Evolutionary conservation across 2,329 filamentous ascomycete genomes (phyloP).

Genomic region (Xylariales sp.): DNA sequence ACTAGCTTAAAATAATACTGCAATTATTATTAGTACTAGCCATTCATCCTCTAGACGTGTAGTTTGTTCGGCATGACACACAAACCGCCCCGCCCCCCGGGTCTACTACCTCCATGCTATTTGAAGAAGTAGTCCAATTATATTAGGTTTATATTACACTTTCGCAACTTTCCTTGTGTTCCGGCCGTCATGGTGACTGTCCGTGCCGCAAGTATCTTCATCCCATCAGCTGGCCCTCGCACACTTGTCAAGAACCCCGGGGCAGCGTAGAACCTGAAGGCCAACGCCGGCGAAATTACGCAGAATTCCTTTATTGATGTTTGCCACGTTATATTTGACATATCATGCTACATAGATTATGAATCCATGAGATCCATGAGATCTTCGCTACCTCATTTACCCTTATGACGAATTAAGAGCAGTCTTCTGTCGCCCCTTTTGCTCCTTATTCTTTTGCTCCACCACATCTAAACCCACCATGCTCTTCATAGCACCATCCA

Average conservation of each 20-base stretch:
- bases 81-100: conserved; percentile 49
- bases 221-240: conserved; percentile 44
- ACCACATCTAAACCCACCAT: conserved; percentile 10
- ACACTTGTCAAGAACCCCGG: conserved; percentile 42
- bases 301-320: no score
- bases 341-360: no score
- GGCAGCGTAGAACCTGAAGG: neutral
- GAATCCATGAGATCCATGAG: no score
- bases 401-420: neutral
- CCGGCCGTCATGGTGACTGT: conserved; percentile 48
- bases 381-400: no score
- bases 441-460: conserved; percentile 17
- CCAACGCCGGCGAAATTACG: neutral
- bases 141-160: conserved; percentile 50
- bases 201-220: conserved; percentile 43
- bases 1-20: no score
- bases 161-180: conserved; percentile 54
- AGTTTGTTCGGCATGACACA: conserved; percentile 45
- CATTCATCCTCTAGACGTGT: neutral
- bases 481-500: conserved; percentile 12
- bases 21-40: no score
- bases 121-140: conserved; percentile 48
- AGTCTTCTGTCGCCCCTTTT: neutral
- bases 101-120: conserved; percentile 58
- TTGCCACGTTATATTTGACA: no score